These are phyloP conservation scores for Lactarius trivialis DNA, from an alignment of 768 basidiomycete species.

Conservation along the genomic window DNA sequence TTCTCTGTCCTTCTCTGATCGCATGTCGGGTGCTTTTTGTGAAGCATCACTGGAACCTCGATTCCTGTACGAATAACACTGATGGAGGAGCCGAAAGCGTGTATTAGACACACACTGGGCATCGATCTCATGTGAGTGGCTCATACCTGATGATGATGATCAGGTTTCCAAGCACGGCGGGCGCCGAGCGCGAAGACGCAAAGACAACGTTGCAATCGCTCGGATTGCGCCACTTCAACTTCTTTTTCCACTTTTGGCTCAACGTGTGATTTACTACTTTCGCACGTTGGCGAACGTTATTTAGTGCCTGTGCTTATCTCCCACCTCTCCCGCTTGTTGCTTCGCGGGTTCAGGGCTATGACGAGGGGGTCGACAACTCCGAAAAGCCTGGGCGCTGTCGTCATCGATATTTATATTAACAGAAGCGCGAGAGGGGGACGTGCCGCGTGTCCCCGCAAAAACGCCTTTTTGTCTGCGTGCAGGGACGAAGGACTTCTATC, in stretches of 20 bases:
- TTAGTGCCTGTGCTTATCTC: slow-evolving; percentile 14
- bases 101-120: background rate
- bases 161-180: background rate
- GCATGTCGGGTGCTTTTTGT: background rate
- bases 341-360: slow-evolving; percentile 13
- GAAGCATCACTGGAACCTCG: background rate
- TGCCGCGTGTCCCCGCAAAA: background rate
- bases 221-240: slow-evolving; percentile 3
- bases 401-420: slow-evolving; percentile 8
- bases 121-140: background rate
- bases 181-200: background rate
- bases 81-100: background rate
- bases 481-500: background rate
- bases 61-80: background rate
- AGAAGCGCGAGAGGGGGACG: slow-evolving; percentile 8
- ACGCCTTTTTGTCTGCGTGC: background rate
- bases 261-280: background rate
- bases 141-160: background rate
- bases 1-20: background rate
- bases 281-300: slow-evolving; percentile 3
- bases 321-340: background rate
- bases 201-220: slow-evolving; percentile 10
- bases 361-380: slow-evolving; percentile 15
- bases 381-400: slow-evolving; percentile 15
- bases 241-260: background rate